These are phyloP conservation scores for Fusarium sp. DNA, from an alignment of 2,329 filamentous ascomycete species.

Conservation along the genomic window DNA sequence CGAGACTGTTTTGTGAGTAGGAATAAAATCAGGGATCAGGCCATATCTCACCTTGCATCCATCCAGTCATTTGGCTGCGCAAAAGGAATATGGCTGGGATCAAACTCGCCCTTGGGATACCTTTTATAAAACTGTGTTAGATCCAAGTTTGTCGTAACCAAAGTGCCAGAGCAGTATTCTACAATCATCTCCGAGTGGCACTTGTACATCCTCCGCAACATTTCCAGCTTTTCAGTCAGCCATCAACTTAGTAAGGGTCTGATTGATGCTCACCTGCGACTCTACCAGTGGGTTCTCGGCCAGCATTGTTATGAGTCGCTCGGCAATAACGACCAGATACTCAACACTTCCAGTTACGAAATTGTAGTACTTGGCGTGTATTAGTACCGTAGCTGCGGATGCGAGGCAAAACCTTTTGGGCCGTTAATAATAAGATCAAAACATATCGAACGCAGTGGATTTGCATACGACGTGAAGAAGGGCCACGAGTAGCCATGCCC, in stretches of 20 bases:
- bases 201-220: slow-evolving; percentile 22
- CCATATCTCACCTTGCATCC: slow-evolving; percentile 1
- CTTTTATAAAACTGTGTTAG: slow-evolving; percentile 27
- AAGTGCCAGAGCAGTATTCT: slow-evolving; percentile 15
- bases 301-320: slow-evolving; percentile 14
- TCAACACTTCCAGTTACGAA: not conserved
- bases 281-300: slow-evolving; percentile 1
- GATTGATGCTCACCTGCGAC: slow-evolving; percentile 3
- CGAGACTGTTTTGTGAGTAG: slow-evolving; percentile 10
- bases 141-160: slow-evolving; percentile 19
- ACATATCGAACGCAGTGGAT: not conserved
- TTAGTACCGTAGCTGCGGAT: slow-evolving; percentile 18
- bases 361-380: slow-evolving; percentile 22
- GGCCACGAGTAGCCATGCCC: slow-evolving; percentile 25
- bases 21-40: not conserved
- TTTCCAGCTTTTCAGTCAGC: slow-evolving; percentile 11
- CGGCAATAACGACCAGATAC: slow-evolving; percentile 3
- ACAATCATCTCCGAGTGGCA: slow-evolving; percentile 17
- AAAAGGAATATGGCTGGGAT: slow-evolving; percentile 23
- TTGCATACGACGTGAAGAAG: slow-evolving; percentile 20
- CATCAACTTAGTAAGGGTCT: not conserved
- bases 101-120: slow-evolving; percentile 20
- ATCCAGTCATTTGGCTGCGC: slow-evolving; percentile 10
- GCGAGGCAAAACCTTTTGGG: slow-evolving; percentile 17
- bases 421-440: not conserved